Percentiles rank a stretch among this genome's conserved stretches.
phyloP scores from a whole-genome alignment of 192 early-diverging fungal genomes.

The Chytriomyces sp. region DNA sequence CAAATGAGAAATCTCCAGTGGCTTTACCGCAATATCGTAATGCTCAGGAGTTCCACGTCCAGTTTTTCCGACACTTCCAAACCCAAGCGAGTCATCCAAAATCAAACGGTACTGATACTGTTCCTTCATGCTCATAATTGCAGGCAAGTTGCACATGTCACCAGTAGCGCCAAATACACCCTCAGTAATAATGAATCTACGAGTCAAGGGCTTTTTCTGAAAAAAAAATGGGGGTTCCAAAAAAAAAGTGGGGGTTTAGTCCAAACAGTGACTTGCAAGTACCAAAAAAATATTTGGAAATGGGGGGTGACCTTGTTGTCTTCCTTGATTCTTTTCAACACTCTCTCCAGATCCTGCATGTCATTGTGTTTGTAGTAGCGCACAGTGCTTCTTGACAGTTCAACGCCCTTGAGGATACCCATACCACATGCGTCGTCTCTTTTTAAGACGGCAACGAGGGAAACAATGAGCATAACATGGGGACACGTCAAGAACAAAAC shows the following conservation, averaged over 20 bases:
- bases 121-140: slow-evolving; percentile 86
- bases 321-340: slow-evolving; percentile 81
- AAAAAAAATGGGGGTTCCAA: neutral
- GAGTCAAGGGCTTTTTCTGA: slow-evolving; percentile 77
- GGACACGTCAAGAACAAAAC: neutral
- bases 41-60: slow-evolving; percentile 91
- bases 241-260: neutral
- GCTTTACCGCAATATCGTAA: slow-evolving; percentile 67
- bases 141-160: slow-evolving; percentile 81
- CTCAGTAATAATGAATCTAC: slow-evolving; percentile 94
- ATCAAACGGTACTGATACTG: slow-evolving; percentile 97
- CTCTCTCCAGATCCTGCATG: slow-evolving; percentile 89
- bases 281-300: neutral
- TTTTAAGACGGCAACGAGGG: neutral
- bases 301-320: slow-evolving; percentile 50
- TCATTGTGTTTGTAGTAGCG: slow-evolving; percentile 97
- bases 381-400: slow-evolving; percentile 88
- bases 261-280: neutral
- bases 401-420: slow-evolving; percentile 86
- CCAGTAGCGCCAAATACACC: slow-evolving; percentile 88
- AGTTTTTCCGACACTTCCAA: slow-evolving; percentile 84
- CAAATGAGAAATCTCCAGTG: neutral
- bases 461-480: slow-evolving; percentile 23
- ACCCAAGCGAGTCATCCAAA: slow-evolving; percentile 88
- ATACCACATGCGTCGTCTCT: slow-evolving; percentile 90